Evolutionary conservation across 2,329 filamentous ascomycete species (phyloP).

Genomic region (Aspergillus ibericus): DNA sequence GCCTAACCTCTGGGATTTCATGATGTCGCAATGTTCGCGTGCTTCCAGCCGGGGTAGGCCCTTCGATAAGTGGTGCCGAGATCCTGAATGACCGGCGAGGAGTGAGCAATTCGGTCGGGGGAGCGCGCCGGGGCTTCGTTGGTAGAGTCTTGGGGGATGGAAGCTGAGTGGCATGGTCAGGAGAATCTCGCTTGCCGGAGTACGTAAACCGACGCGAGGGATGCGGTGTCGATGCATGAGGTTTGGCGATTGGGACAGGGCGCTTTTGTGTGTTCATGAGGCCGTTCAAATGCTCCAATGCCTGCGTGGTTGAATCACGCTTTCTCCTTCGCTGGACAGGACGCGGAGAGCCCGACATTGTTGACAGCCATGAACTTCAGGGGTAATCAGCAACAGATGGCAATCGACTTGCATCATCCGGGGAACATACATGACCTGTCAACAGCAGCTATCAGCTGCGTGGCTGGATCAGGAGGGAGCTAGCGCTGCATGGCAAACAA

Average conservation of each 20-base stretch:
- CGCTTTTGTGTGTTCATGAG: constrained; percentile 11
- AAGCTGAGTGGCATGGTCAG: not conserved
- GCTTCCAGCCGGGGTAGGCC: not conserved
- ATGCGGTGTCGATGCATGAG: constrained; percentile 6
- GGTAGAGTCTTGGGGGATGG: not conserved
- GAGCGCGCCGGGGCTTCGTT: not conserved
- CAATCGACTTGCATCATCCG: not conserved
- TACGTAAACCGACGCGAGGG: not conserved
- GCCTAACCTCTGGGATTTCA: not conserved
- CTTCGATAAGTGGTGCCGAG: not conserved
- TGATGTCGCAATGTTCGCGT: not conserved
- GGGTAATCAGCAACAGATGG: not conserved
- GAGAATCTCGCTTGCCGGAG: not conserved
- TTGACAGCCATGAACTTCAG: not conserved
- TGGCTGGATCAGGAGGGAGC: not conserved
- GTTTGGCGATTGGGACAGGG: not conserved
- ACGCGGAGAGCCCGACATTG: constrained; percentile 14
- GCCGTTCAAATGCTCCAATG: constrained; percentile 24
- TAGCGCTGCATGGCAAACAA: not conserved
- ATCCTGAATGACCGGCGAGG: not conserved
- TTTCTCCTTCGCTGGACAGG: constrained; percentile 13
- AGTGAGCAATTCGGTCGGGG: not conserved
- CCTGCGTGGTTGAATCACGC: constrained; percentile 14
- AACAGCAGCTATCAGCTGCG: not conserved
- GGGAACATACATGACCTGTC: not conserved